These are phyloP conservation scores for Erodium moschatum DNA, from an alignment of 441 rosid species.

Conservation along the genomic window DNA sequence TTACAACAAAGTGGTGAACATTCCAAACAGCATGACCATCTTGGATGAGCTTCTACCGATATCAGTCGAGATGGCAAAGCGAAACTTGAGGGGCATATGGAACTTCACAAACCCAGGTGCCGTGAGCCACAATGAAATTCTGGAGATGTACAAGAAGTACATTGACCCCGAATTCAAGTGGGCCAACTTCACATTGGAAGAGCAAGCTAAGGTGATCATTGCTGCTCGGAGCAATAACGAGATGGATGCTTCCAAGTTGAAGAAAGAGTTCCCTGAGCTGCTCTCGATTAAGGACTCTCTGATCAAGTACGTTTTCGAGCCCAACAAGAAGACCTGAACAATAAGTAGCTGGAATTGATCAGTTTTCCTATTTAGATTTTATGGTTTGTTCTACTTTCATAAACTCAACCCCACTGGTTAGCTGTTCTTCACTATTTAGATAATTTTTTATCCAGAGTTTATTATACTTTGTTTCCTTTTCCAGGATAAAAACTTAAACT, in stretches of 20 bases:
- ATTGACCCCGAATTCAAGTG: slow-evolving; percentile 56
- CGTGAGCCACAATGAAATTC: slow-evolving; percentile 79
- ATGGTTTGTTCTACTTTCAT: too few species aligned
- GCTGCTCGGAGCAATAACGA: slow-evolving; percentile 88
- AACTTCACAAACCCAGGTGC: slow-evolving; percentile 93
- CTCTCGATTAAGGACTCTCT: slow-evolving; percentile 71
- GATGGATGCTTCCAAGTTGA: slow-evolving; percentile 76
- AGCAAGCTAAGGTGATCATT: slow-evolving; percentile 84
- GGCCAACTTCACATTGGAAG: slow-evolving; percentile 72
- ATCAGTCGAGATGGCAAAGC: slow-evolving; percentile 84
- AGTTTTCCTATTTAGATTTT: too few species aligned
- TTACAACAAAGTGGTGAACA: slow-evolving; percentile 79
- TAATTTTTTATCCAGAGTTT: too few species aligned
- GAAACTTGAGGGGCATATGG: slow-evolving; percentile 80
- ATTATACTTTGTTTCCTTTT: not conserved
- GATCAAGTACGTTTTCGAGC: slow-evolving; percentile 63
- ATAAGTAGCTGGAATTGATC: not conserved
- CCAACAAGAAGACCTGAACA: slow-evolving; percentile 52
- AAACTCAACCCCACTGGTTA: too few species aligned
- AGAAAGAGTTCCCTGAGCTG: slow-evolving; percentile 75
- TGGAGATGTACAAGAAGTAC: slow-evolving; percentile 84
- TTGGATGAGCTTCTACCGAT: slow-evolving; percentile 80
- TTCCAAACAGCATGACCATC: slow-evolving; percentile 89
- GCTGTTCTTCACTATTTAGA: too few species aligned
- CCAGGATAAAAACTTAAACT: not conserved